Conservation (phyloP, 192 early-diverging fungal genomes). For the Haplosporangium gracile region DNA sequence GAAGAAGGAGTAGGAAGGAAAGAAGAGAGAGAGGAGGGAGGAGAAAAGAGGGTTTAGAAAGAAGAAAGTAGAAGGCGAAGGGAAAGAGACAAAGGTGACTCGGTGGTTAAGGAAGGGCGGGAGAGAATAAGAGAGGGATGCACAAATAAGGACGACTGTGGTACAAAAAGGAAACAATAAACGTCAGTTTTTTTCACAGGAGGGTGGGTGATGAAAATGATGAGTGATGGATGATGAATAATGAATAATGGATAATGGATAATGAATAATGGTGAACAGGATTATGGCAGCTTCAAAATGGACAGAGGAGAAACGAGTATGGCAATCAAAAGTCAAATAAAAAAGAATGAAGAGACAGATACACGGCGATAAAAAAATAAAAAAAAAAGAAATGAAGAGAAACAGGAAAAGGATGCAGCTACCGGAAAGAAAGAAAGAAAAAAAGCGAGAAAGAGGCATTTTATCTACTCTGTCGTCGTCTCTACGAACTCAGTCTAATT, state of each 20-base stretch:
- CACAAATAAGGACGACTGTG: neutral
- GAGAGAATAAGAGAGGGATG: neutral
- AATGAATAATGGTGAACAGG: neutral
- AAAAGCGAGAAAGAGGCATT: neutral
- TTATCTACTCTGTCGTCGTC: neutral
- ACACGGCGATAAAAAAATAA: neutral
- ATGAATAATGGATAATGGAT: neutral
- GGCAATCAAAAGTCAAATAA: no score
- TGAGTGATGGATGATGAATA: neutral
- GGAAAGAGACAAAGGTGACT: neutral
- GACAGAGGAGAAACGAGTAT: neutral
- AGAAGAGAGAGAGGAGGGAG: neutral
- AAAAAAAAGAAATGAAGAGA: constrained; percentile 13
- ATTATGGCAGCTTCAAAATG: neutral
- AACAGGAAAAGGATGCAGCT: neutral
- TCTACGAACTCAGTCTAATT: no score
- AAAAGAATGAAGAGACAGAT: neutral
- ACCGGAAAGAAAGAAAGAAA: neutral
- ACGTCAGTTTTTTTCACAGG: neutral
- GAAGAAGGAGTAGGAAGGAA: neutral
- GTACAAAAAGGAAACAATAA: neutral
- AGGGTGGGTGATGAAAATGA: neutral
- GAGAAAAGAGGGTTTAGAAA: neutral
- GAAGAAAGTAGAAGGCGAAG: neutral
- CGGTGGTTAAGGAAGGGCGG: neutral